Base-by-base conservation (phyloP, 139 green algal genomes). In the Auxenochlorella pyrenoidosa region DNA sequence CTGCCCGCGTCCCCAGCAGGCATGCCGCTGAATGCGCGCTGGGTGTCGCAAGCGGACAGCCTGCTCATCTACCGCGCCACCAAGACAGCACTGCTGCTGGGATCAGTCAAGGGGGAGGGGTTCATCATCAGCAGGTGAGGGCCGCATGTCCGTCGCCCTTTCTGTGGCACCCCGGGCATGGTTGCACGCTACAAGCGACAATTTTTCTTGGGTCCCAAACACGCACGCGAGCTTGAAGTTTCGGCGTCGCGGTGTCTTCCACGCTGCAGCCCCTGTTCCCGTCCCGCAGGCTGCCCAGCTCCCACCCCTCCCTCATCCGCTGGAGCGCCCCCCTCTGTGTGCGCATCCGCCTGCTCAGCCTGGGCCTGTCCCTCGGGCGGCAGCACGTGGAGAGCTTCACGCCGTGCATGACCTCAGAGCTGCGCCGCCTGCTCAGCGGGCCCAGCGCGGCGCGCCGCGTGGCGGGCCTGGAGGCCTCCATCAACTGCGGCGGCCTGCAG, bases 261-360 rank as follows among this genome's bases (percentile, higher is more conserved):
- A 28, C 44, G 30, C 43, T 28, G 30, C 19, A 13, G 28, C 47
- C 6, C 43, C 76, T 34, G 19, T 26, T 28, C 44, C 44, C 19
- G 16, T 34, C 32, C 51, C 16, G 36, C 71, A 87, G 83, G 71
- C 70, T 82, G 51, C 71, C 82, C 36, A 87, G 66, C 32, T 28
- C 21, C 2, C 70, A 87, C 38, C 71, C 83, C 34, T 75, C 36
- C 0, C 51, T 87, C 3, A 15, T 82, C 51, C 54, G 40, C 24
- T 87, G 83, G 83, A 75, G 51, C 47, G 83, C 83, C 43, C 83
- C 83, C 2, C 59, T 26, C 2, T 87, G 82, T 28, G 28, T 87
- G 5, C 13, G 21, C 16, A 38, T 87, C 58, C 32, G 36, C 44
- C 83, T 73, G 32, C 51, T 6, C 51, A 43, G 71, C 44, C 5